These are phyloP conservation scores for Termitomyces sp. DNA, from an alignment of 768 basidiomycete genomes.

Conservation along the genomic window DNA sequence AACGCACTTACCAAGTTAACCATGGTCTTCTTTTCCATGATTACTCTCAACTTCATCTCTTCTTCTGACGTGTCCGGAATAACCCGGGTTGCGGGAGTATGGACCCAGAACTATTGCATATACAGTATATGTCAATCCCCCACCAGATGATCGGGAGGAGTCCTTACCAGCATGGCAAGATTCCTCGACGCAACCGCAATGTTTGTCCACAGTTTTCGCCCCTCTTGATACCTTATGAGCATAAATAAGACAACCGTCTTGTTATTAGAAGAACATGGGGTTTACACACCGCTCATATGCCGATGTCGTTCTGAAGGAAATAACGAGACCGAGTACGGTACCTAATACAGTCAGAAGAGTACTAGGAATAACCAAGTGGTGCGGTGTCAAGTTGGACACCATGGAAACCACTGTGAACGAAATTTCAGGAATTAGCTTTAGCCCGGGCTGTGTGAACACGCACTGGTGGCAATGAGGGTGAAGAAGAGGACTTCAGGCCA, in stretches of 20 bases:
- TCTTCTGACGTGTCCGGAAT: conserved; percentile 23
- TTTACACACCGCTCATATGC: conserved; percentile 55
- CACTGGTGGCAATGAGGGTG: conserved; percentile 51
- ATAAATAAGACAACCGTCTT: not conserved
- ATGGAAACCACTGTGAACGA: conserved; percentile 44
- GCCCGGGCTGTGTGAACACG: conserved; percentile 4
- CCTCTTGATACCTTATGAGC: conserved; percentile 52
- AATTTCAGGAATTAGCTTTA: not conserved
- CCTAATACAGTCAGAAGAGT: conserved; percentile 64
- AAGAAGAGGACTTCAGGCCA: conserved; percentile 63
- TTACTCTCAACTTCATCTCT: conserved; percentile 33
- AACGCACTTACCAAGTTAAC: conserved; percentile 49
- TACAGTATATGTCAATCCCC: not conserved
- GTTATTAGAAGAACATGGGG: not conserved
- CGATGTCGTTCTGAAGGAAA: conserved; percentile 68
- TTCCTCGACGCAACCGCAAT: conserved; percentile 53
- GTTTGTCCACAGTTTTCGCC: conserved; percentile 65
- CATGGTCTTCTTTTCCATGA: conserved; percentile 73
- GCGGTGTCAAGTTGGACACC: conserved; percentile 43
- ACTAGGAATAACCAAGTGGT: conserved; percentile 45
- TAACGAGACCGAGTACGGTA: conserved; percentile 66
- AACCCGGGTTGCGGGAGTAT: conserved; percentile 39
- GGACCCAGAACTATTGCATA: conserved; percentile 45
- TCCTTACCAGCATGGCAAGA: conserved; percentile 51
- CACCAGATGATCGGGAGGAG: not conserved